Evolutionary conservation across 331 rosid species (phyloP), one percentile per base, ranked within the genome.

Genomic region (Telfairia occidentalis): DNA sequence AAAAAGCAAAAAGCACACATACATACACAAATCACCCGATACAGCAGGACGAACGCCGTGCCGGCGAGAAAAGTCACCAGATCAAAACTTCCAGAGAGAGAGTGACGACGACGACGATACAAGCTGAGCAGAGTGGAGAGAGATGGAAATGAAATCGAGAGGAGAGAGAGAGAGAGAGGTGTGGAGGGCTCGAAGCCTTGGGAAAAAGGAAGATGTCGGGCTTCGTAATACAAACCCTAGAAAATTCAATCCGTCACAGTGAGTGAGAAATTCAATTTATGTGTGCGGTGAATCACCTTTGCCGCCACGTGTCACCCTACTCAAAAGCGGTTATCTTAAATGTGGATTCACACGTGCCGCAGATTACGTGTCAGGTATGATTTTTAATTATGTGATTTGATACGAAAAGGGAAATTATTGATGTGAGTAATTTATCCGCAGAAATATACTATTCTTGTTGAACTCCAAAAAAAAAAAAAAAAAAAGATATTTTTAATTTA

Each of bases 291-390:
- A 18, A 9, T 29, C n/a, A 10, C 42, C 43, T 29, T 71, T 8
- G 15, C 43, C 30, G 59, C 76, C 26, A 71, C 43, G 76, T 71
- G 76, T 48, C 76, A 16, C 2, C 58, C 58, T 16, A 26, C 29
- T 70, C 5, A 9, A 48, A 16, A 5, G 60, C 73, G 35, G 73
- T 43, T 67, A 42, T 21, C 73, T 71, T 18, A 0, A 48, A 16
- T 48, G 5, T 26, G 15, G 55, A 4, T 71, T 71, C 76, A 48
- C 76, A 71, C 76, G 61, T 71, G 76, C 43, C 24, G 59, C 24
- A 52, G 57, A 26, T 45, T 46, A 40, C 73, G 54, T 40, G 73
- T 42, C 53, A 42, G 34, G 8, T 24, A 40, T 12, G 13, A 24
- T 42, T 40, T 38, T 65, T 37, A 26, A 8, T 0, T 34, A 52